Base-by-base conservation (phyloP, 345 rosid species). In the Eucalyptus erythrocorys region DNA sequence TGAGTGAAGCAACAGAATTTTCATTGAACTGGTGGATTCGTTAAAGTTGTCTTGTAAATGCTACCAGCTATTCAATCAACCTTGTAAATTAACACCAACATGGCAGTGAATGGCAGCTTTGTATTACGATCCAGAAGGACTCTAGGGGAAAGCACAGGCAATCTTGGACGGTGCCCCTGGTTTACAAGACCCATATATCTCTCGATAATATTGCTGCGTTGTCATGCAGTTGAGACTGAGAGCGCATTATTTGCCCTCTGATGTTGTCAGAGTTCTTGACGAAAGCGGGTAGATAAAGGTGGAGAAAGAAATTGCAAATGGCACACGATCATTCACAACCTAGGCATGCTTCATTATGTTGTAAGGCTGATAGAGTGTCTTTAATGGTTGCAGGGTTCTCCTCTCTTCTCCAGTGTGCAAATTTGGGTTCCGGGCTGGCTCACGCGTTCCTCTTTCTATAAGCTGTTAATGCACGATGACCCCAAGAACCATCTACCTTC, bases 401-500 rank as follows among this genome's bases (percentile, higher is more conserved):
- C 82, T 76, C 27, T 76, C 47, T 37, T 37, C 47, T 76, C 27
- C 82, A 76, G 6, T 5, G 27, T 40, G 27, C 47, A 37, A 37
- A 37, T 40, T 85, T 85, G 40, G 26, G 17, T 21, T 85, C 15
- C 57, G 9, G 50, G 34, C 10, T 8, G 34, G 71, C 37, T 61
- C 47, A 17, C 47, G 43, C 27, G 88, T 45, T 55, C 30, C 43
- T 45, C 81, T 50, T 61, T 87, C 47, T 7, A 43, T 30, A 4
- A 53, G 76, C 40, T 59, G 15, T 87, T 30, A 55, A 55, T 87
- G 48, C 48, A 59, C 11, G 24, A 7, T 21, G 9, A 40, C 48
- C 45, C 17, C 47, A 42, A 55, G 42, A 61, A 66, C 85, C 71
- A 92, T 90, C 94, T 57, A 91, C 91, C 92, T 79, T 85, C 95